Percentiles rank a stretch among this genome's conserved stretches.
These are phyloP conservation scores for Mucor circinelloides DNA, from an alignment of 371 early-diverging fungal species.

Conservation along the genomic window DNA sequence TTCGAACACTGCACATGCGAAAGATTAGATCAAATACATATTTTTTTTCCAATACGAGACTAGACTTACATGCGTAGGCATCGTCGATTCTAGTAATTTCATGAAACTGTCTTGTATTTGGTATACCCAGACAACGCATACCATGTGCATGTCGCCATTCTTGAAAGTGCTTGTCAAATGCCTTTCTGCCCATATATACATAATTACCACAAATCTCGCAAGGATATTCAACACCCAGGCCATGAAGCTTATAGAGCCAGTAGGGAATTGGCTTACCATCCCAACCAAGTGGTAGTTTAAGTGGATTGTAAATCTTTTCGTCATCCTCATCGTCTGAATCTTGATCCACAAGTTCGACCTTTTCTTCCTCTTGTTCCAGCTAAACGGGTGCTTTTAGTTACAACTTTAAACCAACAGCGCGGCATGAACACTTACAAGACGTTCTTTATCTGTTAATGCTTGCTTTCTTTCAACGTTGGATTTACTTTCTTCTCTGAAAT, in stretches of 20 bases:
- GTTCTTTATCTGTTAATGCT: constrained; percentile 89
- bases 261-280: constrained; percentile 99
- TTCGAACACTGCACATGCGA: constrained; percentile 71
- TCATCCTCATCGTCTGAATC: constrained; percentile 86
- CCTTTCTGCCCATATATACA: constrained; percentile 96
- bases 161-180: constrained; percentile 95
- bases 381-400: not conserved
- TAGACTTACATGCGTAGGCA: constrained; percentile 80
- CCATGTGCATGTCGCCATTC: constrained; percentile 96
- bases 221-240: constrained; percentile 91
- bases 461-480: constrained; percentile 93
- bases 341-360: constrained; percentile 71
- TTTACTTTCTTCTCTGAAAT: constrained; percentile 78
- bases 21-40: no score
- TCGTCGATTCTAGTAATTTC: constrained; percentile 94
- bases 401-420: no score
- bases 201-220: constrained; percentile 98
- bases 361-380: constrained; percentile 73
- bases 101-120: constrained; percentile 92
- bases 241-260: constrained; percentile 98
- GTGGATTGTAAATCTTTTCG: constrained; percentile 93
- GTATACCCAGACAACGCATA: constrained; percentile 93
- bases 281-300: constrained; percentile 97
- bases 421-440: constrained; percentile 50
- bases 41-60: not conserved